Percentiles rank a stretch among this genome's conserved stretches.
phyloP scores from a whole-genome alignment of 176 grass and related monocot genomes.

The Aegilops umbellulata region DNA sequence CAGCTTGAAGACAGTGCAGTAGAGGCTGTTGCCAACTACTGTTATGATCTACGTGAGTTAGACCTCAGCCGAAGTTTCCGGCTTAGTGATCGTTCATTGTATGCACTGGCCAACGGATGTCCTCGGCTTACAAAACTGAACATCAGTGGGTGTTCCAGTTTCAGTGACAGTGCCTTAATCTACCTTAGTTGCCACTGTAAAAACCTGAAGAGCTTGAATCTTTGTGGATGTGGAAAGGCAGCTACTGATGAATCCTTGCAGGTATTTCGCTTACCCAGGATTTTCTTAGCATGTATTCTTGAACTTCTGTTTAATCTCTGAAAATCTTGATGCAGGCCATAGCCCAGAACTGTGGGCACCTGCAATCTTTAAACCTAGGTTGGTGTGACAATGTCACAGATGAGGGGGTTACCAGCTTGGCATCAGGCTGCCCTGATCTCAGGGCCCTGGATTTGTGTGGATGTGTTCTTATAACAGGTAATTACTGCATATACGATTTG shows the following conservation, averaged over 20 bases:
- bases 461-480: conserved; percentile 87
- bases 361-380: conserved; percentile 71
- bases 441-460: conserved; percentile 78
- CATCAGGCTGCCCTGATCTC: conserved; percentile 80
- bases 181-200: conserved; percentile 64
- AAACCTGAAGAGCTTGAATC: conserved; percentile 64
- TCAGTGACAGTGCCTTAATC: conserved; percentile 70
- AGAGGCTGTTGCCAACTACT: conserved; percentile 64
- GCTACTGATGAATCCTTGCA: conserved; percentile 68
- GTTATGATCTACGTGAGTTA: conserved; percentile 69
- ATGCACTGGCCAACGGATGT: conserved; percentile 65
- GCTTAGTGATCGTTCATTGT: conserved; percentile 71
- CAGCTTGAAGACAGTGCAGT: conserved; percentile 87
- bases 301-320: conserved; percentile 1
- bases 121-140: conserved; percentile 66
- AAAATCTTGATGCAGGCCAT: conserved; percentile 61
- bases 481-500: neutral
- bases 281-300: conserved; percentile 12
- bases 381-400: conserved; percentile 77
- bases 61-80: conserved; percentile 84
- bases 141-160: conserved; percentile 81
- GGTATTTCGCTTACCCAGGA: conserved; percentile 30
- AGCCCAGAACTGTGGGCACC: conserved; percentile 48
- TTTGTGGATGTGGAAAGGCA: conserved; percentile 77
- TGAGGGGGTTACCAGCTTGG: conserved; percentile 70